phyloP scores from a whole-genome alignment of 306 rosid species.

The Castanea crenata region DNA sequence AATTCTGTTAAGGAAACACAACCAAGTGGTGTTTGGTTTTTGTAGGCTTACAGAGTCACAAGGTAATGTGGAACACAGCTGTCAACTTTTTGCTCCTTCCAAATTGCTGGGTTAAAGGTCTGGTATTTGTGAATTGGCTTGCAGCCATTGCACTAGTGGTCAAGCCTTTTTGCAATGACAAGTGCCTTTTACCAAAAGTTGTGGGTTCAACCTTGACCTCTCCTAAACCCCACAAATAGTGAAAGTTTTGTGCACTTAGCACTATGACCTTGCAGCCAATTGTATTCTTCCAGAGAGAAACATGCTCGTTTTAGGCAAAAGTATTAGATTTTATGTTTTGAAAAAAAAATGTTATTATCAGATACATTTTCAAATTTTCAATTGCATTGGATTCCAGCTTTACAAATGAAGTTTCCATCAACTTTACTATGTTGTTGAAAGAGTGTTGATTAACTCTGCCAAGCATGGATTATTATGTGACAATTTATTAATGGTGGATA shows the following conservation, averaged over 20 bases:
- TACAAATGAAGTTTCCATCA: too few relatives aligned
- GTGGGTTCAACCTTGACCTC: too few relatives aligned
- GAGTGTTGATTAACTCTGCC: neutral
- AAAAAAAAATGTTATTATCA: neutral
- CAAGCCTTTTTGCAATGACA: too few relatives aligned
- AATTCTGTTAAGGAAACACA: neutral
- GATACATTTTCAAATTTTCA: neutral
- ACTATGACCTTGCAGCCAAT: too few relatives aligned
- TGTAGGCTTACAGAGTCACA: constrained; percentile 43
- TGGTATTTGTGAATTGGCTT: neutral
- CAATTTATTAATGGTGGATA: too few relatives aligned
- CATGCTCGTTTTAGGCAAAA: neutral
- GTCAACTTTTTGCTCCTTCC: neutral
- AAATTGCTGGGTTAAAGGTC: neutral
- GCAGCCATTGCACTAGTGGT: neutral
- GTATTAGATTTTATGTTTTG: too few relatives aligned
- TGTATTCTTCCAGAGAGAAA: too few relatives aligned
- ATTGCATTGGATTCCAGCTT: neutral
- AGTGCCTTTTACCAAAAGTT: too few relatives aligned
- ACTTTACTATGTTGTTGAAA: neutral
- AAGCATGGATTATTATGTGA: too few relatives aligned
- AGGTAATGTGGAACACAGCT: constrained; percentile 19
- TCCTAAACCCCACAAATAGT: too few relatives aligned
- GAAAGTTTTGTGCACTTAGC: too few relatives aligned
- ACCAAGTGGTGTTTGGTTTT: neutral